Percentiles rank a stretch among this genome's conserved stretches.
These are phyloP conservation scores for Thraustochytrium sp. DNA, from an alignment of 352 stramenopile species.

Conservation along the genomic window DNA sequence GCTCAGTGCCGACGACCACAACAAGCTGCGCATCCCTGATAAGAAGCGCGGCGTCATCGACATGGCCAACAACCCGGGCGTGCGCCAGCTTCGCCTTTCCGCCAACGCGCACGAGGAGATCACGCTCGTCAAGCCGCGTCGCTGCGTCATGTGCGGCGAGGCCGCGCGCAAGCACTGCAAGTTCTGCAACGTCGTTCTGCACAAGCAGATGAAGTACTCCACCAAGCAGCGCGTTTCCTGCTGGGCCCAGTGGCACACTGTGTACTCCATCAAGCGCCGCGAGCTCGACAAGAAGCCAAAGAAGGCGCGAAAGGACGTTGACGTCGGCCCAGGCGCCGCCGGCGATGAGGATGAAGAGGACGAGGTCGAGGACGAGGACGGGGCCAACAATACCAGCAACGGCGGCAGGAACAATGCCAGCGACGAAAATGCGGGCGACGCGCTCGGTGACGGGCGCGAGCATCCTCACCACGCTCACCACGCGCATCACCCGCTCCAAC, in stretches of 20 bases:
- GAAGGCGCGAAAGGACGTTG: background rate
- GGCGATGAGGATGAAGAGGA: too few relatives aligned
- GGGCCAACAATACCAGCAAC: too few relatives aligned
- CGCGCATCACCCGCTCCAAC: too few relatives aligned
- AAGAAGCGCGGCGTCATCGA: background rate
- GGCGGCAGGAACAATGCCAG: too few relatives aligned
- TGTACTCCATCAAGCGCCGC: background rate
- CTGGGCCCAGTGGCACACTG: constrained; percentile 18
- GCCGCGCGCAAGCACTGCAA: background rate
- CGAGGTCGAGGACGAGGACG: too few relatives aligned
- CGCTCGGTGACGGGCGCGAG: too few relatives aligned
- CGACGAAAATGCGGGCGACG: too few relatives aligned
- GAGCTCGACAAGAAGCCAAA: background rate
- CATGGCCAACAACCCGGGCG: background rate
- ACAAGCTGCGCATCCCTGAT: background rate
- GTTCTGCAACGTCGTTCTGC: constrained; percentile 36
- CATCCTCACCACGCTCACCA: too few relatives aligned
- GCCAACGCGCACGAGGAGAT: background rate
- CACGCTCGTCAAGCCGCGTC: background rate
- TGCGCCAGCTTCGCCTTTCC: background rate
- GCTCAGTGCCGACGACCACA: background rate
- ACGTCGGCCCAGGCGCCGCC: too few relatives aligned
- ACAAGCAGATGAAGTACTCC: constrained; percentile 16
- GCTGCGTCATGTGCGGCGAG: constrained; percentile 9
- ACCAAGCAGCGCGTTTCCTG: background rate